Percentiles rank a stretch among this genome's conserved stretches.
Evolutionary conservation across 2,329 filamentous ascomycete genomes (phyloP).

Genomic region (Xylariaceae sp.): DNA sequence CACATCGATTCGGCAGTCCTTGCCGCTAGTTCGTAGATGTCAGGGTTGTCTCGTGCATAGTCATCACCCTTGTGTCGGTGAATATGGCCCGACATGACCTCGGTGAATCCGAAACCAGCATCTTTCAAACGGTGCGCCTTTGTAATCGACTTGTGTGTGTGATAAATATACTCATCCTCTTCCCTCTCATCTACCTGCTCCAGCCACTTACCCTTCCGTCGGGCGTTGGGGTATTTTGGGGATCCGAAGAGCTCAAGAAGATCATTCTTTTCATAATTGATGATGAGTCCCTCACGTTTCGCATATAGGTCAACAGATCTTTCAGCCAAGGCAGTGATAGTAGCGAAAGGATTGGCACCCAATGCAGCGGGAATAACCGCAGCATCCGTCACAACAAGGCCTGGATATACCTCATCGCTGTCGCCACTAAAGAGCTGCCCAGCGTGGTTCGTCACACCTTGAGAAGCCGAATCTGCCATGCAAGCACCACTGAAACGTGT

Average conservation of each 20-base stretch:
- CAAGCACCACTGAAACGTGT: slow-evolving; percentile 49
- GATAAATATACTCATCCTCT: slow-evolving; percentile 35
- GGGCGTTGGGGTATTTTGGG: slow-evolving; percentile 37
- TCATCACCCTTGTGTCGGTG: slow-evolving; percentile 39
- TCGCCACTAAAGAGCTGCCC: slow-evolving; percentile 57
- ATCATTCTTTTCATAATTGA: slow-evolving; percentile 44
- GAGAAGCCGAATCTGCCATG: slow-evolving; percentile 56
- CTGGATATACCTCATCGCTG: slow-evolving; percentile 48
- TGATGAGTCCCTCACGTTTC: slow-evolving; percentile 36
- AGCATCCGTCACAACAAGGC: slow-evolving; percentile 60
- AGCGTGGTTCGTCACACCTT: slow-evolving; percentile 58
- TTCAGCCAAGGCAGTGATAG: slow-evolving; percentile 65
- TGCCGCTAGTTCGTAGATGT: slow-evolving; percentile 51
- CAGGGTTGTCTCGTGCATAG: slow-evolving; percentile 41
- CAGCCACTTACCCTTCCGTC: slow-evolving; percentile 14
- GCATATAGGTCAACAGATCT: slow-evolving; percentile 53
- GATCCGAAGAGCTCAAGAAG: slow-evolving; percentile 52
- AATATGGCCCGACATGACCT: slow-evolving; percentile 62
- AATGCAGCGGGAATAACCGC: slow-evolving; percentile 59
- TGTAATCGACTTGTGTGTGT: slow-evolving; percentile 37
- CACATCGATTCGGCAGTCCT: slow-evolving; percentile 50
- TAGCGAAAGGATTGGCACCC: slow-evolving; percentile 65
- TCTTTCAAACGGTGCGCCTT: slow-evolving; percentile 42
- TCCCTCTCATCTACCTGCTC: slow-evolving; percentile 25
- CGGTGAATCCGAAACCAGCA: slow-evolving; percentile 56